phyloP scores from a whole-genome alignment of 306 rosid genomes.

The Ochetophila trinervis region DNA sequence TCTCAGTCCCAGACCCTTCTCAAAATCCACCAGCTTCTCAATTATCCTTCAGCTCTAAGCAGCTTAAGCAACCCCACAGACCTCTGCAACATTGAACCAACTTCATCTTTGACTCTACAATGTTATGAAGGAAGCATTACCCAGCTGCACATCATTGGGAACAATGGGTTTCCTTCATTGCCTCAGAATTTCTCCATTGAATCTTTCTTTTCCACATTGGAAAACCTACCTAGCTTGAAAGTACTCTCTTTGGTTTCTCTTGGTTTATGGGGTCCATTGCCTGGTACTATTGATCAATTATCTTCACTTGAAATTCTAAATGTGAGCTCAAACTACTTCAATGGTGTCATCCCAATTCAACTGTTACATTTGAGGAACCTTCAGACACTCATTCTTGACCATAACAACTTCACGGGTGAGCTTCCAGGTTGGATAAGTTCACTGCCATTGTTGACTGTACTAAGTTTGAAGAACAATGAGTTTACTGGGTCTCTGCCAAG shows the following conservation, averaged over 20 bases:
- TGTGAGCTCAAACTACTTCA: constrained; percentile 60
- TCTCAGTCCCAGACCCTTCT: constrained; percentile 55
- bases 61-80: constrained; percentile 33
- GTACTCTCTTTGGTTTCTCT: constrained; percentile 76
- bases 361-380: constrained; percentile 56
- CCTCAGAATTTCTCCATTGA: constrained; percentile 46
- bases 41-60: constrained; percentile 50
- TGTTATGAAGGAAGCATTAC: constrained; percentile 74
- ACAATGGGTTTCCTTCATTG: constrained; percentile 31
- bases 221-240: constrained; percentile 46
- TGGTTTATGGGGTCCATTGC: constrained; percentile 68
- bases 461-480: constrained; percentile 61
- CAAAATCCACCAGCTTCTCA: constrained; percentile 58
- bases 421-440: constrained; percentile 58
- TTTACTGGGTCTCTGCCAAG: constrained; percentile 59
- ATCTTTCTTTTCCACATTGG: constrained; percentile 52
- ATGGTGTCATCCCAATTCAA: constrained; percentile 53
- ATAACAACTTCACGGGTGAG: constrained; percentile 53
- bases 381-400: constrained; percentile 72
- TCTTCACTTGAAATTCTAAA: constrained; percentile 80
- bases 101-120: constrained; percentile 48
- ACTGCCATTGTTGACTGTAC: constrained; percentile 60
- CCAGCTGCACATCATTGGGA: constrained; percentile 73
- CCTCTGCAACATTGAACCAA: constrained; percentile 71
- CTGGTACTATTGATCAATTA: constrained; percentile 41